Conservation (phyloP, 306 rosid genomes). For the Calophaca sinica region DNA sequence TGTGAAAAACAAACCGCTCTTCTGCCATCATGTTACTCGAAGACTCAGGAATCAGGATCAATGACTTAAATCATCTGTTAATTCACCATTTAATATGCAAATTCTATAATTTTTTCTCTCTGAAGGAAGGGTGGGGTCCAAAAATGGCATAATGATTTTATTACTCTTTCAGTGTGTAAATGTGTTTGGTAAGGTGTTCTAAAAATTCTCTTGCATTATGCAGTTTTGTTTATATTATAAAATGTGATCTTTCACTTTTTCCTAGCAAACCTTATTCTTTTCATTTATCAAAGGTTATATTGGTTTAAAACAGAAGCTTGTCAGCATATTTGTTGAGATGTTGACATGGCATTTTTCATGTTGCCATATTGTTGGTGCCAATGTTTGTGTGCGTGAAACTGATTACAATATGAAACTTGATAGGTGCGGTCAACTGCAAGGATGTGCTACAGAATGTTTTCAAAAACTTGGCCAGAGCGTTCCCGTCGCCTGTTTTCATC, state of each 20-base stretch:
- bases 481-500: slow-evolving; percentile 82
- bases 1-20: slow-evolving; percentile 19
- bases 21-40: background rate
- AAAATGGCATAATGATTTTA: slow-evolving; percentile 30
- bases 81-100: slow-evolving; percentile 28
- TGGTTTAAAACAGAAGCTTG: slow-evolving; percentile 22
- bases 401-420: slow-evolving; percentile 48
- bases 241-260: slow-evolving; percentile 20
- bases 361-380: slow-evolving; percentile 19
- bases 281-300: slow-evolving; percentile 15
- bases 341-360: slow-evolving; percentile 33
- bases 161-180: slow-evolving; percentile 31
- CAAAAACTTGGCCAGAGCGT: slow-evolving; percentile 99
- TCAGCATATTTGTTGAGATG: slow-evolving; percentile 27
- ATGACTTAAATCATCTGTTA: slow-evolving; percentile 8
- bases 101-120: slow-evolving; percentile 6
- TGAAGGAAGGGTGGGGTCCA: slow-evolving; percentile 8
- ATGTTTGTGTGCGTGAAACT: slow-evolving; percentile 3
- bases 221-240: slow-evolving; percentile 30
- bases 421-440: slow-evolving; percentile 98
- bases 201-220: slow-evolving; percentile 22
- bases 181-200: slow-evolving; percentile 25
- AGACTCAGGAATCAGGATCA: background rate
- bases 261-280: slow-evolving; percentile 12
- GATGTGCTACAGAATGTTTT: slow-evolving; percentile 95